Evolutionary conservation across 768 basidiomycete species (phyloP).

Genomic region (Arthromyces matolae): DNA sequence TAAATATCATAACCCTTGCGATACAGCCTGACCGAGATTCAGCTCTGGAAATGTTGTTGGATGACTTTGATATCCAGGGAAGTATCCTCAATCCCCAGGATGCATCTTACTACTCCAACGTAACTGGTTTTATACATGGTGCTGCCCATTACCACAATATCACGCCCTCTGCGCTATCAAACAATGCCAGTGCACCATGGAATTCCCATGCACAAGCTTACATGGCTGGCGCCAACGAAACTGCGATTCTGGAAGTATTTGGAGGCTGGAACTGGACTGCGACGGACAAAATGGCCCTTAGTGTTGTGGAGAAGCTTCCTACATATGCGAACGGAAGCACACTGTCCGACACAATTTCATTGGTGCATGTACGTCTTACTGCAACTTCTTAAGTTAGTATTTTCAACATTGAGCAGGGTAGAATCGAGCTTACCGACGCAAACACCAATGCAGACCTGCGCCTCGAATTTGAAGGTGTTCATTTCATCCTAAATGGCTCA

Average conservation of each 20-base stretch:
- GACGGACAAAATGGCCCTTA: conserved; percentile 59
- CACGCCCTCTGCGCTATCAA: conserved; percentile 40
- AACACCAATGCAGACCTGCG: conserved; percentile 53
- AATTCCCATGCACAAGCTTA: conserved; percentile 44
- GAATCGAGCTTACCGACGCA: conserved; percentile 60
- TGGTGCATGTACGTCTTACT: conserved; percentile 65
- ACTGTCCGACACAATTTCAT: conserved; percentile 43
- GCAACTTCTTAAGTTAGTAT: conserved; percentile 1
- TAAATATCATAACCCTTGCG: neutral
- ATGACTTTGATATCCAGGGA: conserved; percentile 44
- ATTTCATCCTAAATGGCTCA: conserved; percentile 68
- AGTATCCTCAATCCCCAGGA: conserved; percentile 38
- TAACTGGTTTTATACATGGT: conserved; percentile 77
- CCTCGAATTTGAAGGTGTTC: conserved; percentile 74
- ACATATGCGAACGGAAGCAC: conserved; percentile 29
- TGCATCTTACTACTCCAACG: conserved; percentile 67
- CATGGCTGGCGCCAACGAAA: conserved; percentile 48
- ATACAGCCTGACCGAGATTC: conserved; percentile 46
- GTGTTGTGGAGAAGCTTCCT: conserved; percentile 58
- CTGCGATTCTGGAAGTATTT: conserved; percentile 41
- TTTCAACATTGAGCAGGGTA: conserved; percentile 46
- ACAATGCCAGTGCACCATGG: conserved; percentile 46
- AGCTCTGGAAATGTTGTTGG: conserved; percentile 43
- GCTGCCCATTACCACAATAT: conserved; percentile 62
- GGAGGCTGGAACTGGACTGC: conserved; percentile 73